Percentiles rank a stretch among this genome's conserved stretches.
phyloP scores from a whole-genome alignment of 2,329 filamentous ascomycete species.

The Zymoseptoria ardabiliae region DNA sequence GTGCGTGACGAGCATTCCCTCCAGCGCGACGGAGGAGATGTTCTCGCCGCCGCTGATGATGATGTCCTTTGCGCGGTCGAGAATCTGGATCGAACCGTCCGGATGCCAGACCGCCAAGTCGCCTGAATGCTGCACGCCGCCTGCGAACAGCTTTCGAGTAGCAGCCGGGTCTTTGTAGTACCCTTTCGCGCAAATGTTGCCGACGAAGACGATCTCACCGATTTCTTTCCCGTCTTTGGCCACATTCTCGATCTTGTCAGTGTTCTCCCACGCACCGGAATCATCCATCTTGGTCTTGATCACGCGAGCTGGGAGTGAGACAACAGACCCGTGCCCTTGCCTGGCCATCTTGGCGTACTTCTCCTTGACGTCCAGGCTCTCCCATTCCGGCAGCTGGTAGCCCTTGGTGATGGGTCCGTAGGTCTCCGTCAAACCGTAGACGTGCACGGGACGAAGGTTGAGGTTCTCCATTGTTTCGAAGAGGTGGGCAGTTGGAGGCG shows the following conservation, averaged over 20 bases:
- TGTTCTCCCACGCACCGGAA: conserved; percentile 20
- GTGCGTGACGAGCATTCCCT: conserved; percentile 82
- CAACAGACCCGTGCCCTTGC: conserved; percentile 87
- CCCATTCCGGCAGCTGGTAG: conserved; percentile 80
- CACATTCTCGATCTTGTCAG: conserved; percentile 60
- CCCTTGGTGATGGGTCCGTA: conserved; percentile 95
- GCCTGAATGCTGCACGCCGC: conserved; percentile 79
- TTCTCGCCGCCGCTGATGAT: conserved; percentile 98
- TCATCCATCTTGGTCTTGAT: conserved; percentile 67
- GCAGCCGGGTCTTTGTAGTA: conserved; percentile 89
- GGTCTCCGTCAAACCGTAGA: conserved; percentile 82
- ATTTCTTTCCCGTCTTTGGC: conserved; percentile 65
- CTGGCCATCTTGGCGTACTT: conserved; percentile 86
- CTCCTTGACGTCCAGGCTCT: conserved; percentile 62
- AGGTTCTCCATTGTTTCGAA: conserved; percentile 87
- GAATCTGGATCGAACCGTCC: conserved; percentile 83
- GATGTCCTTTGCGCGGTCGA: conserved; percentile 93
- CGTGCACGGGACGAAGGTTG: conserved; percentile 85
- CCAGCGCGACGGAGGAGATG: conserved; percentile 87
- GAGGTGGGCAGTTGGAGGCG: conserved; percentile 78
- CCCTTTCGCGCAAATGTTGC: conserved; percentile 85
- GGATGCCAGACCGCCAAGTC: conserved; percentile 90
- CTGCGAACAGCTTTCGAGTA: conserved; percentile 77
- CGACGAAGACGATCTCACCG: conserved; percentile 76
- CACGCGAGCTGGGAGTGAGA: conserved; percentile 70